Evolutionary conservation across 2,329 filamentous ascomycete genomes (phyloP).

Genomic region (Pseudogymnoascus sp.): DNA sequence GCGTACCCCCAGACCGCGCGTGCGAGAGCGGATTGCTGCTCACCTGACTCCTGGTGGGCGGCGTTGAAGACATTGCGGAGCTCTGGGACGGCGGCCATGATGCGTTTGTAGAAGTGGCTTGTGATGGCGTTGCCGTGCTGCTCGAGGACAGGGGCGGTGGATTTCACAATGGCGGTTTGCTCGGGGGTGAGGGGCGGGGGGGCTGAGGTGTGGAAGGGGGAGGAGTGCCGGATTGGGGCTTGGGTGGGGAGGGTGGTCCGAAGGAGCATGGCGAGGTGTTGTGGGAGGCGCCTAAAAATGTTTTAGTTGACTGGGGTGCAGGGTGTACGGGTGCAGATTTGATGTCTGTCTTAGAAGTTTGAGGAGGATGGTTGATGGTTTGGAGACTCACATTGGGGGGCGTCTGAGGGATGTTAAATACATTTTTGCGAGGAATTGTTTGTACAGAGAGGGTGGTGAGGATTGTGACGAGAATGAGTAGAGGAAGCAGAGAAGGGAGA

Average conservation of each 20-base stretch:
- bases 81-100: slow-evolving; percentile 54
- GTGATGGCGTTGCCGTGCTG: slow-evolving; percentile 62
- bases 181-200: slow-evolving; percentile 36
- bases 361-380: neutral
- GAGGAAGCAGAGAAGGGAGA: neutral
- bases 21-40: slow-evolving; percentile 62
- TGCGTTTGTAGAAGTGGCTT: slow-evolving; percentile 60
- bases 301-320: neutral
- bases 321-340: neutral
- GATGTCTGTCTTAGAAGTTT: neutral
- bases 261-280: neutral
- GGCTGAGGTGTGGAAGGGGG: neutral
- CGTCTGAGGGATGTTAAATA: slow-evolving; percentile 4
- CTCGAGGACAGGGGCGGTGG: slow-evolving; percentile 63
- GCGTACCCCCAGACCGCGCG: slow-evolving; percentile 63
- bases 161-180: slow-evolving; percentile 64
- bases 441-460: neutral
- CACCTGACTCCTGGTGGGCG: slow-evolving; percentile 57
- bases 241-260: neutral
- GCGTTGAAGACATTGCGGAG: slow-evolving; percentile 63
- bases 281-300: neutral
- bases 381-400: neutral
- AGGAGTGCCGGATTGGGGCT: neutral
- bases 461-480: neutral
- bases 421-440: neutral